Evolutionary conservation across 441 rosid species (phyloP).

Genomic region (Pelargonium citronellum): DNA sequence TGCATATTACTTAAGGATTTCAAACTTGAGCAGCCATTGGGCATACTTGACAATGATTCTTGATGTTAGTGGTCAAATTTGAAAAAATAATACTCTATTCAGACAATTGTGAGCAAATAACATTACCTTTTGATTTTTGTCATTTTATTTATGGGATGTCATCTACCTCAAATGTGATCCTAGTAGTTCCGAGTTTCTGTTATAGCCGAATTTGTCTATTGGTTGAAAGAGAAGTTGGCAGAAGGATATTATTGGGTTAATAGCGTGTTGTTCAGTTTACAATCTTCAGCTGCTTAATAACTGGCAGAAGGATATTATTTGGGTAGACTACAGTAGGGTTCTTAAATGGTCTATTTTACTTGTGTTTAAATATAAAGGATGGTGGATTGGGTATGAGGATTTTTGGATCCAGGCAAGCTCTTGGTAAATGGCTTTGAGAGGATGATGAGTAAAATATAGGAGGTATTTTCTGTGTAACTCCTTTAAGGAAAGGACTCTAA

Average conservation of each 20-base stretch:
- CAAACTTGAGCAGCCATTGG: constrained; percentile 1
- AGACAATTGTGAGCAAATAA: neutral
- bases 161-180: neutral
- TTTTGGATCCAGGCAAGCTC: too few species aligned
- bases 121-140: neutral
- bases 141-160: neutral
- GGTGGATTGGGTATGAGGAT: too few species aligned
- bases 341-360: too few species aligned
- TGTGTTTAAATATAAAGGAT: too few species aligned
- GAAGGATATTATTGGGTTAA: neutral
- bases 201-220: neutral
- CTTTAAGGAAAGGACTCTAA: too few species aligned
- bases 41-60: neutral
- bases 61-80: neutral
- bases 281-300: neutral
- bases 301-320: neutral
- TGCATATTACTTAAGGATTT: neutral
- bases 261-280: neutral
- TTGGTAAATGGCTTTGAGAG: too few species aligned
- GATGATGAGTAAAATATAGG: too few species aligned
- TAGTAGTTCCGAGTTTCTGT: neutral
- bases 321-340: too few species aligned
- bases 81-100: too few species aligned
- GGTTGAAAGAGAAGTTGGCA: neutral
- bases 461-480: too few species aligned